Base-by-base conservation (phyloP, 2,329 filamentous ascomycete genomes). In the Epichloe glyceriae region DNA sequence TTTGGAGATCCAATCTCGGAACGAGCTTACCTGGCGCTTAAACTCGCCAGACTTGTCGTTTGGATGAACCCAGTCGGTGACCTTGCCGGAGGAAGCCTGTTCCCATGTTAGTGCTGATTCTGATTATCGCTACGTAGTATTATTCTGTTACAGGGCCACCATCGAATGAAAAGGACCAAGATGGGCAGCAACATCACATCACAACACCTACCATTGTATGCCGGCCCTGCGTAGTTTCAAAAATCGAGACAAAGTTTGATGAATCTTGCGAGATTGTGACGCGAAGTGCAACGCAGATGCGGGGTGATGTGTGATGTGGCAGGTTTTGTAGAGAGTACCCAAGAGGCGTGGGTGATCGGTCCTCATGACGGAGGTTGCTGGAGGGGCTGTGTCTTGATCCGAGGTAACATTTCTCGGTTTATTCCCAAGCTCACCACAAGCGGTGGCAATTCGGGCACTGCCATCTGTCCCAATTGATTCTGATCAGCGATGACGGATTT, bases 21-120 rank as follows among this genome's bases (percentile, higher is more conserved):
- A 97, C 50, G 81, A 77, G 54, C 87, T 93, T 55, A 77, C 75
- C 66, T 89, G 86, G 55, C 91, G 84, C 73, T 95, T 95, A 77
- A 95, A 97, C 70, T 96, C 89, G 67, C 91, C 91, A 17, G 80
- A 79, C 63, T 81, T 86, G 72, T 93, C 87, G 59, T 75, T 75
- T 44, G 80, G 83, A 55, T 80, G 75, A 49, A 93, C 88, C 88
- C 88, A 95, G 61, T 91, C 80, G 44, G 88, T 90, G 65, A 95
- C 38, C 19, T 54, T 56, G 20, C 42, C 48, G 30, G 47, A 44
- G 20, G 45, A 50, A 41, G 54, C 30, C 54, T 55, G 47, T 22
- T 11, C 26, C 37, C 41, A 19, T 33, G 39, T 39, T 22, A 39
- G 3, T 30, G 26, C 26, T 10, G 7, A 30, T 3, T 30, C 26